Percentiles rank a stretch among this genome's conserved stretches.
Evolutionary conservation across 1,284 basidiomycete genomes (phyloP).

Genomic region (Puccinia hordei): DNA sequence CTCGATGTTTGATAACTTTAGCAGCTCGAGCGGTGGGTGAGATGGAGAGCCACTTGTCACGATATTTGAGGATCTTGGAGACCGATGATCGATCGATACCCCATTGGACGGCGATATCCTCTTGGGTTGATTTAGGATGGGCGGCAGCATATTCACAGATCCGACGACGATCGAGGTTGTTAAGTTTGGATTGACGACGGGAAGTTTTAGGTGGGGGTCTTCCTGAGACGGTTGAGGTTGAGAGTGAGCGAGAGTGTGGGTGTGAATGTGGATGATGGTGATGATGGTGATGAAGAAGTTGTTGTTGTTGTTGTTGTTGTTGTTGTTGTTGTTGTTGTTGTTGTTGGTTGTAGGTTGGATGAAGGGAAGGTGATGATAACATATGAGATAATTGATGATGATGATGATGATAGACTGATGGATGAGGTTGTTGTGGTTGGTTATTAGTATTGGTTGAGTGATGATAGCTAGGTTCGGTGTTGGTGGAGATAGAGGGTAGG

Average conservation of each 20-base stretch:
- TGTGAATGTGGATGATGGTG: constrained; percentile 71
- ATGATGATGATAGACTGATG: background rate
- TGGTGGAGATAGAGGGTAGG: constrained; percentile 61
- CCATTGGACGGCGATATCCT: constrained; percentile 75
- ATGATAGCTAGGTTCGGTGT: constrained; percentile 44
- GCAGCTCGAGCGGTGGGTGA: constrained; percentile 65
- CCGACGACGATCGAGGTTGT: constrained; percentile 72
- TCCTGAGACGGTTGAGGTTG: constrained; percentile 80
- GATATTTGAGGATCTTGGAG: constrained; percentile 84
- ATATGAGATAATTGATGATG: background rate
- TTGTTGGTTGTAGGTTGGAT: too few species aligned
- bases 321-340: too few species aligned
- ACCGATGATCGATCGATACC: constrained; percentile 87
- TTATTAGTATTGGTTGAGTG: constrained; percentile 53
- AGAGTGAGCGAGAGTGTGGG: constrained; percentile 77
- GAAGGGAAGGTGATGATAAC: constrained; percentile 64
- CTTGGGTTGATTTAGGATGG: constrained; percentile 63
- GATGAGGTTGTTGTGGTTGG: constrained; percentile 52
- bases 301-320: too few species aligned
- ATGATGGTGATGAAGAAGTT: too few species aligned
- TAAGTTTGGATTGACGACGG: constrained; percentile 70
- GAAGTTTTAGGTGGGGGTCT: constrained; percentile 75
- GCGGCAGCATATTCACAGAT: constrained; percentile 75
- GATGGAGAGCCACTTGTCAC: constrained; percentile 75
- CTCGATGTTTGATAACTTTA: constrained; percentile 68